These are phyloP conservation scores for Tetraselmis striata DNA, from an alignment of 139 green algal genomes.

Conservation along the genomic window DNA sequence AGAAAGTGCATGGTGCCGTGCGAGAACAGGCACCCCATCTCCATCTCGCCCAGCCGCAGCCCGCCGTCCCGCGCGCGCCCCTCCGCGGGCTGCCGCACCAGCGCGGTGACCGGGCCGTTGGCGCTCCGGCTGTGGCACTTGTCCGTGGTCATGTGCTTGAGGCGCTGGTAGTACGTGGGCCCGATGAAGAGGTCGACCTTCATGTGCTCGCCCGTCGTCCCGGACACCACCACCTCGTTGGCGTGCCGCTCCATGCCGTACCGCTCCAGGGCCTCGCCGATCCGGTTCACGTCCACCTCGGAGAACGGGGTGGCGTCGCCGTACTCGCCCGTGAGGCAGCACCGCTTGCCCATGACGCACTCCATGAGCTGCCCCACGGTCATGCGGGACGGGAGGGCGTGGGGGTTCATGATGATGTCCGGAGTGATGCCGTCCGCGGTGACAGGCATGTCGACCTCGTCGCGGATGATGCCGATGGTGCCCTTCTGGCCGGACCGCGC, in stretches of 20 bases:
- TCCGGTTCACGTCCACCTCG: slow-evolving; percentile 91
- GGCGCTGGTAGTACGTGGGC: slow-evolving; percentile 98
- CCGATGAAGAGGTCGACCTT: slow-evolving; percentile 84
- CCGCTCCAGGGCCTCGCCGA: slow-evolving; percentile 79
- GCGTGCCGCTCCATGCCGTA: slow-evolving; percentile 23
- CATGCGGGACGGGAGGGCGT: slow-evolving; percentile 98
- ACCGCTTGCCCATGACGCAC: slow-evolving; percentile 91
- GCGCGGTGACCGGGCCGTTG: slow-evolving; percentile 87
- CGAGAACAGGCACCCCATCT: slow-evolving; percentile 95
- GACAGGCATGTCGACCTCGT: slow-evolving; percentile 77
- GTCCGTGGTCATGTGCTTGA: slow-evolving; percentile 99
- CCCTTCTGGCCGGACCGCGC: slow-evolving; percentile 96
- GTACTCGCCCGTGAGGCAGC: slow-evolving; percentile 71
- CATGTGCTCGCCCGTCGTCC: slow-evolving; percentile 14
- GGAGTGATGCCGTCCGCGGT: slow-evolving; percentile 81
- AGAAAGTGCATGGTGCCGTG: slow-evolving; percentile 77
- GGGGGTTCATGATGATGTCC: slow-evolving; percentile 98
- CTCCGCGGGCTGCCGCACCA: slow-evolving; percentile 95
- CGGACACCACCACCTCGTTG: slow-evolving; percentile 16
- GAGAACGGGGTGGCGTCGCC: slow-evolving; percentile 98
- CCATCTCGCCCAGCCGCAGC: slow-evolving; percentile 97
- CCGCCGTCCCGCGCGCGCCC: slow-evolving; percentile 90
- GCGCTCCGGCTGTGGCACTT: slow-evolving; percentile 88
- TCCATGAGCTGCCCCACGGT: slow-evolving; percentile 99
- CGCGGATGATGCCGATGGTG: slow-evolving; percentile 96